Conservation (phyloP, 2,329 filamentous ascomycete genomes). For the Exophiala lecanii-corni region DNA sequence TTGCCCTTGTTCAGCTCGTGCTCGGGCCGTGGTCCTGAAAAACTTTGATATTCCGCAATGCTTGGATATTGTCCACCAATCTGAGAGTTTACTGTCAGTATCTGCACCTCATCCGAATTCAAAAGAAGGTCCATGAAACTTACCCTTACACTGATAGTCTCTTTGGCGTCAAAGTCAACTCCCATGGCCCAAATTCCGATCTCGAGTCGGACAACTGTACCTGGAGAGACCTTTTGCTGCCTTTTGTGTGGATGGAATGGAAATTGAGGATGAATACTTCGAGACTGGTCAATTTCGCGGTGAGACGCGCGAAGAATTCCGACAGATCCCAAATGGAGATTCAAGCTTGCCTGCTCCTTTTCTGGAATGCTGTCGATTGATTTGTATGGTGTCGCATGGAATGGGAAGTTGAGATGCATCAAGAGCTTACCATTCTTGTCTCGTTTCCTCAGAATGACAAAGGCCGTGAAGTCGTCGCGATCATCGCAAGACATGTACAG, state of each 20-base stretch:
- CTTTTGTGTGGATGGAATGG: slow-evolving; percentile 38
- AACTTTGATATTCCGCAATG: slow-evolving; percentile 38
- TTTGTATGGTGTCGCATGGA: slow-evolving; percentile 30
- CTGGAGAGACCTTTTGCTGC: slow-evolving; percentile 38
- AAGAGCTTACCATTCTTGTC: slow-evolving; percentile 41
- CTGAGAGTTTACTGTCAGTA: slow-evolving; percentile 20
- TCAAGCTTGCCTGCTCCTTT: slow-evolving; percentile 36
- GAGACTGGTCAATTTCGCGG: slow-evolving; percentile 33
- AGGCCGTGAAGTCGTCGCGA: slow-evolving; percentile 43
- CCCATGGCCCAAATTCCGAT: slow-evolving; percentile 48
- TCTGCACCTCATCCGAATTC: background rate
- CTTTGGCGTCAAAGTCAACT: slow-evolving; percentile 42
- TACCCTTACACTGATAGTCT: slow-evolving; percentile 19
- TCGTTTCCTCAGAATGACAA: slow-evolving; percentile 41
- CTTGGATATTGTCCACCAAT: slow-evolving; percentile 33
- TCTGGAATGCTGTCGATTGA: slow-evolving; percentile 31
- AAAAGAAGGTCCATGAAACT: background rate
- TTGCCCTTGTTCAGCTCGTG: slow-evolving; percentile 39
- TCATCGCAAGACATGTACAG: slow-evolving; percentile 43
- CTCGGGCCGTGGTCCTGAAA: slow-evolving; percentile 37
- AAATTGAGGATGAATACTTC: slow-evolving; percentile 31
- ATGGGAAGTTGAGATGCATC: slow-evolving; percentile 42
- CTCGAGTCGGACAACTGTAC: slow-evolving; percentile 42
- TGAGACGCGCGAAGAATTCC: slow-evolving; percentile 44
- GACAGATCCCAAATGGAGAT: slow-evolving; percentile 38